phyloP scores from a whole-genome alignment of 768 basidiomycete genomes.

The Mycena crocata region DNA sequence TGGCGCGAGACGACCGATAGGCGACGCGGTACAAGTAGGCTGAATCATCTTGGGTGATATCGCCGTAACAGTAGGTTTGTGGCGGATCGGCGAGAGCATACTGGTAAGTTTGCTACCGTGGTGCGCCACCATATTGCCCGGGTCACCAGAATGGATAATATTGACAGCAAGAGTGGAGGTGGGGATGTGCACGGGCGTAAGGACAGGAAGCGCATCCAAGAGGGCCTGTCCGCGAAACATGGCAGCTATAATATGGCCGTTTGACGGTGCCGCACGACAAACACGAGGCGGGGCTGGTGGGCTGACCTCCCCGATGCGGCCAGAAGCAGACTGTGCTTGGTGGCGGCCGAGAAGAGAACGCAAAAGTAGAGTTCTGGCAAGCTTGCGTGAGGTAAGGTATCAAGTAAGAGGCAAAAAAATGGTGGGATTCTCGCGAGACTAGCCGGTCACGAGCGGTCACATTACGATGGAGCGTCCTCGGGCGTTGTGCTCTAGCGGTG shows the following conservation, averaged over 20 bases:
- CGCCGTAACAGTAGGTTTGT: too few species aligned
- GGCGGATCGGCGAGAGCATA: too few species aligned
- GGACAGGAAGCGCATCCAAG: constrained; percentile 29
- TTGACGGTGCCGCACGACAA: constrained; percentile 30
- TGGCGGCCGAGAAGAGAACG: constrained; percentile 10
- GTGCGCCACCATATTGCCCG: constrained; percentile 30
- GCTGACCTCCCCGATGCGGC: constrained; percentile 25
- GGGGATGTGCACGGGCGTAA: background rate
- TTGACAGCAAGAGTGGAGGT: background rate
- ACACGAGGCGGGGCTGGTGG: constrained; percentile 32
- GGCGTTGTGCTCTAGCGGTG: too few species aligned
- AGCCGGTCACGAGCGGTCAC: constrained; percentile 27
- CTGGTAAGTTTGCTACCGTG: too few species aligned
- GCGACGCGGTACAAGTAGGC: too few species aligned
- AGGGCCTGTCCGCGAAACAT: constrained; percentile 30
- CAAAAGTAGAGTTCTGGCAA: constrained; percentile 5
- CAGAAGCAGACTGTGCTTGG: constrained; percentile 13
- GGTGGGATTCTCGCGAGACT: constrained; percentile 13
- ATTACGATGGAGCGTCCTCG: background rate
- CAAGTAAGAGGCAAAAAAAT: constrained; percentile 29
- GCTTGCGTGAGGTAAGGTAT: constrained; percentile 1
- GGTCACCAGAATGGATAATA: constrained; percentile 10
- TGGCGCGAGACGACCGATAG: constrained; percentile 43
- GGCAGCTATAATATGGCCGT: constrained; percentile 22
- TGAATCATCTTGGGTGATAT: too few species aligned